phyloP scores from a whole-genome alignment of 106 monocot species.

The Dendrobium huoshanense region DNA sequence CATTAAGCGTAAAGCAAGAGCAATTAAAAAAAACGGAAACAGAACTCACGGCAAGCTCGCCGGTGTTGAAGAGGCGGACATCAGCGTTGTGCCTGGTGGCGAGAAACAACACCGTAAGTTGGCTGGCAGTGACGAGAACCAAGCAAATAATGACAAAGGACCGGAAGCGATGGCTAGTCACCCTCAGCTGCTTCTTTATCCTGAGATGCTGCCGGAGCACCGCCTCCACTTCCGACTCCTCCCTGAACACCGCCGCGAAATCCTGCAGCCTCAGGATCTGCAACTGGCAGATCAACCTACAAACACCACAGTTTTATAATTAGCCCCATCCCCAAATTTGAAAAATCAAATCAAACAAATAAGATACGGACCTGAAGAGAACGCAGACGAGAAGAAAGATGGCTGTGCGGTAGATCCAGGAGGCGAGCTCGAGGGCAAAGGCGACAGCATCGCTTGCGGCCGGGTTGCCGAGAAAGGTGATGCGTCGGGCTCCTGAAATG shows the following conservation, averaged over 20 bases:
- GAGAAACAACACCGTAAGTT: conserved; percentile 45
- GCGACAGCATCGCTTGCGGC: conserved; percentile 37
- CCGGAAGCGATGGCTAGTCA: conserved; percentile 67
- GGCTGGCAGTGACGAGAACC: conserved; percentile 35
- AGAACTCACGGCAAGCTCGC: conserved; percentile 49
- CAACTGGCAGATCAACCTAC: conserved; percentile 49
- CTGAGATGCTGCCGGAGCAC: conserved; percentile 56
- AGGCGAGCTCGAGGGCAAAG: conserved; percentile 54
- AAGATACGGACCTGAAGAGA: conserved; percentile 30
- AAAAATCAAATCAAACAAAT: background rate
- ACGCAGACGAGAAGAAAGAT: conserved; percentile 70
- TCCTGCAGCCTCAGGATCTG: conserved; percentile 77
- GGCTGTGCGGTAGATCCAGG: conserved; percentile 76
- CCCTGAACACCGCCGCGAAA: conserved; percentile 47
- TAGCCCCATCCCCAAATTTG: background rate
- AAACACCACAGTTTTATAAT: background rate
- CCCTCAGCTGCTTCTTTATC: conserved; percentile 53
- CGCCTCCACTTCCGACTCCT: conserved; percentile 36
- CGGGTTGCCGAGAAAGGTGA: conserved; percentile 50
- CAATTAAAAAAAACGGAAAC: too few relatives aligned
- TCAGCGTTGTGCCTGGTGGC: conserved; percentile 29
- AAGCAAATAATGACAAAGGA: conserved; percentile 38
- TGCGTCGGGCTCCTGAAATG: conserved; percentile 23
- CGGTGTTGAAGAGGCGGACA: conserved; percentile 45
- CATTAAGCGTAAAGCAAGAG: too few relatives aligned